Conservation (phyloP, 176 grass and related monocot genomes). For the Typha latifolia region DNA sequence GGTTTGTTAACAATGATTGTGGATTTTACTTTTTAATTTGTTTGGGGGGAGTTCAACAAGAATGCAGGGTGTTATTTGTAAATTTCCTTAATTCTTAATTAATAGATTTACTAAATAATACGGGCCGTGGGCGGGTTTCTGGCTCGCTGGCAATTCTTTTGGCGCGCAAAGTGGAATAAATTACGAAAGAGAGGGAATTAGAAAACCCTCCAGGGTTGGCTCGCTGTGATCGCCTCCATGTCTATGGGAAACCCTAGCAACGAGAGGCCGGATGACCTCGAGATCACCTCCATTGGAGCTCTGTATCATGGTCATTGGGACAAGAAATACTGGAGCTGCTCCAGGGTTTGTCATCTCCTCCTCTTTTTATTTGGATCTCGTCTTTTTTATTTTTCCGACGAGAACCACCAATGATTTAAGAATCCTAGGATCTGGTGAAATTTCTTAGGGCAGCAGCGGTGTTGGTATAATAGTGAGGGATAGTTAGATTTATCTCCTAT, state of each 20-base stretch:
- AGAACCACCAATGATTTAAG: background rate
- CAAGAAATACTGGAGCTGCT: conserved; percentile 91
- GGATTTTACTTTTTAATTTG: no score
- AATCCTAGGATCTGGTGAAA: background rate
- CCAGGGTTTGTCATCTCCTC: conserved; percentile 39
- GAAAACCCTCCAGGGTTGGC: background rate
- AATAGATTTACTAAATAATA: no score
- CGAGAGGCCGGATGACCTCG: conserved; percentile 50
- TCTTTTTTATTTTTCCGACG: background rate
- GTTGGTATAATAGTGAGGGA: background rate
- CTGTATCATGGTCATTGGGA: conserved; percentile 58
- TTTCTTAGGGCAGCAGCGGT: background rate
- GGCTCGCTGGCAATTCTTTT: background rate
- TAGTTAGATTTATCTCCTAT: background rate
- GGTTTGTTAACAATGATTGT: no score
- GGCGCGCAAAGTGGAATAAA: background rate
- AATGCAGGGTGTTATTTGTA: no score
- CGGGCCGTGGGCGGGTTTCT: no score
- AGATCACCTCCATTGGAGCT: conserved; percentile 50
- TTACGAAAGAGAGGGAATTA: background rate
- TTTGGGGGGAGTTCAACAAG: no score
- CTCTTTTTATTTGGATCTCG: background rate
- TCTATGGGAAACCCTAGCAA: background rate
- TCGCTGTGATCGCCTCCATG: background rate
- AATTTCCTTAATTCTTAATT: no score